These are phyloP conservation scores for Penicillium silybi DNA, from an alignment of 495 filamentous ascomycete genomes.

Conservation along the genomic window DNA sequence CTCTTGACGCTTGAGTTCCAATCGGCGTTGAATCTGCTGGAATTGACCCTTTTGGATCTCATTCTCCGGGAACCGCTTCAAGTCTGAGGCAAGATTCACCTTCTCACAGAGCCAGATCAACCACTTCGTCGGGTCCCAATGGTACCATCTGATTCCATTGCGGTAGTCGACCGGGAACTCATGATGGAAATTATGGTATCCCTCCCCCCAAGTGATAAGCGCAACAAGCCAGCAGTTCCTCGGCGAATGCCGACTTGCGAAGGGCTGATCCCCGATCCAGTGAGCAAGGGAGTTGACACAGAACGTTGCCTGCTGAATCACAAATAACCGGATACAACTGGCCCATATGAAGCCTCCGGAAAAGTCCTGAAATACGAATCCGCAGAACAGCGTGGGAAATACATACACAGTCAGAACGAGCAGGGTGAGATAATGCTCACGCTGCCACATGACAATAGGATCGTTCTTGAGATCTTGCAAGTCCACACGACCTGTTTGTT, in stretches of 20 bases:
- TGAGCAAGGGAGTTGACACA: conserved; percentile 22
- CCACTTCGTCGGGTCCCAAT: conserved; percentile 97
- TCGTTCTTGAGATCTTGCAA: conserved; percentile 8
- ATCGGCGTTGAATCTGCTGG: conserved; percentile 91
- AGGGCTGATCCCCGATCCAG: conserved; percentile 14
- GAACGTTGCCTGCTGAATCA: conserved; percentile 13
- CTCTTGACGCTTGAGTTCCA: conserved; percentile 79
- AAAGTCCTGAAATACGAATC: conserved; percentile 4
- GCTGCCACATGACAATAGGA: conserved; percentile 12
- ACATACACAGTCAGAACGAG: neutral
- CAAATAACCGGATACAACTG: neutral
- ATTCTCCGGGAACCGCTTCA: conserved; percentile 91
- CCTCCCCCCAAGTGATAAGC: conserved; percentile 76
- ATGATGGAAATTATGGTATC: conserved; percentile 99
- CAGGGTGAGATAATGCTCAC: neutral
- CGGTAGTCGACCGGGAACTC: conserved; percentile 96
- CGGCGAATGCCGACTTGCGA: neutral
- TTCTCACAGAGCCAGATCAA: conserved; percentile 85
- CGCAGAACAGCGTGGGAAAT: neutral
- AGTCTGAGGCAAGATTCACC: conserved; percentile 79
- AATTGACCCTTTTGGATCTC: conserved; percentile 95
- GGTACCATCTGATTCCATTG: conserved; percentile 90
- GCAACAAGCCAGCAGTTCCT: neutral
- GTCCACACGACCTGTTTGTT: conserved; percentile 5
- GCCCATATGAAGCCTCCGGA: conserved; percentile 14